These are phyloP conservation scores for Agapanthus africanus DNA, from an alignment of 106 monocot genomes.

Conservation along the genomic window DNA sequence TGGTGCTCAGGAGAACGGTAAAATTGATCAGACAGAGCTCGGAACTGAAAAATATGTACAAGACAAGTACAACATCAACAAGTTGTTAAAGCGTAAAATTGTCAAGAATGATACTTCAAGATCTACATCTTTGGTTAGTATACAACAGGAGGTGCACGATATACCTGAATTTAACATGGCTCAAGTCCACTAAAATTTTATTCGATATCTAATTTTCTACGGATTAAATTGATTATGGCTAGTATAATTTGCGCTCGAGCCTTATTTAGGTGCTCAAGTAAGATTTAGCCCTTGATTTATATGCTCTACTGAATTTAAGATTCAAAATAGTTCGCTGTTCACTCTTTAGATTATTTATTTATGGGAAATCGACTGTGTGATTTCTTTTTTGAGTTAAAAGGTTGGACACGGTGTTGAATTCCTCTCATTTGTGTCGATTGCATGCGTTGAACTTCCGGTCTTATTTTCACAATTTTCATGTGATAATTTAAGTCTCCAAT, in stretches of 20 bases:
- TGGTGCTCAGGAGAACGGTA: slow-evolving; percentile 76
- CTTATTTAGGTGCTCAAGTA: background rate
- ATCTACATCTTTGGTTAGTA: background rate
- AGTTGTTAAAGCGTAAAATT: background rate
- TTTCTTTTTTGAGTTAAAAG: too few species aligned
- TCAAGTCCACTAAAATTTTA: background rate
- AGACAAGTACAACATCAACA: background rate
- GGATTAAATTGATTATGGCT: background rate
- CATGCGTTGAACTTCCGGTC: too few species aligned
- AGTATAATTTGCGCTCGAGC: background rate
- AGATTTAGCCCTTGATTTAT: background rate
- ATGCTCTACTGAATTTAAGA: background rate
- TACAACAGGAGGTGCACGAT: background rate
- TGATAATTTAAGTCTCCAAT: too few species aligned
- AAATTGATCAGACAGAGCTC: slow-evolving; percentile 72
- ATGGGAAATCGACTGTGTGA: too few species aligned
- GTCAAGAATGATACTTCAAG: background rate
- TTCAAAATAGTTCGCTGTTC: background rate
- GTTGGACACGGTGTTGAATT: too few species aligned
- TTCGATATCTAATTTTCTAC: background rate
- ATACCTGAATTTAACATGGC: background rate
- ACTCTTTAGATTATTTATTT: background rate
- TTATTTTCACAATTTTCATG: too few species aligned
- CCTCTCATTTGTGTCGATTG: too few species aligned
- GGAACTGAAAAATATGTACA: slow-evolving; percentile 37